phyloP scores from a whole-genome alignment of 257 asterid genomes.

The Capsicum chinense region DNA sequence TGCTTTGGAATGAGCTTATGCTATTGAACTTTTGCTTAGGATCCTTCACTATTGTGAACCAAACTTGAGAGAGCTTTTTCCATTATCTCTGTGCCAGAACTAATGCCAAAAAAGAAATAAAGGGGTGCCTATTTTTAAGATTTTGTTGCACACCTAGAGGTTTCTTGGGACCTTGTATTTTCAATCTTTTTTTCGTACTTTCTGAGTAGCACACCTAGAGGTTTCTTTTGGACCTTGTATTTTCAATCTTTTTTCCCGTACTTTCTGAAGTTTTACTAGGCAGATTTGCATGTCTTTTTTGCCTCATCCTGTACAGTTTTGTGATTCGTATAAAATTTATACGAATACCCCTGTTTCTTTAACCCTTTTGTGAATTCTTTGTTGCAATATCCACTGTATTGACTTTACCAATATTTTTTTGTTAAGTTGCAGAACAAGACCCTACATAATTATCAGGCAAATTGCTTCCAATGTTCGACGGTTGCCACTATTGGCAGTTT shows the following conservation, averaged over 20 bases:
- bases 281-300: neutral
- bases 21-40: conserved; percentile 4
- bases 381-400: conserved; percentile 16
- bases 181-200: neutral
- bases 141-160: neutral
- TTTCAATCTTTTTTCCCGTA: neutral
- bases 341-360: neutral
- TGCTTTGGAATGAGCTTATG: conserved; percentile 7
- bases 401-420: conserved; percentile 16
- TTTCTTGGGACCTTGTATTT: neutral
- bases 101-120: neutral
- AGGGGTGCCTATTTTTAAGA: neutral
- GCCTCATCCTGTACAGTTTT: neutral
- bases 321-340: neutral
- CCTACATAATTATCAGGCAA: conserved; percentile 45
- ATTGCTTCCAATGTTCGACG: conserved; percentile 47
- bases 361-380: neutral
- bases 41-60: conserved; percentile 15
- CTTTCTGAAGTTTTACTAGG: conserved; percentile 19
- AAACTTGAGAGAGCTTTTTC: conserved; percentile 9
- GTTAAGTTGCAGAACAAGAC: conserved; percentile 61
- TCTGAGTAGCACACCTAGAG: neutral
- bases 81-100: neutral
- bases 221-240: neutral
- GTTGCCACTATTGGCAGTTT: conserved; percentile 43